Evolutionary conservation across 352 stramenopile genomes (phyloP), one percentile per base, ranked within the genome.

Genomic region (Sclerospora graminicola): DNA sequence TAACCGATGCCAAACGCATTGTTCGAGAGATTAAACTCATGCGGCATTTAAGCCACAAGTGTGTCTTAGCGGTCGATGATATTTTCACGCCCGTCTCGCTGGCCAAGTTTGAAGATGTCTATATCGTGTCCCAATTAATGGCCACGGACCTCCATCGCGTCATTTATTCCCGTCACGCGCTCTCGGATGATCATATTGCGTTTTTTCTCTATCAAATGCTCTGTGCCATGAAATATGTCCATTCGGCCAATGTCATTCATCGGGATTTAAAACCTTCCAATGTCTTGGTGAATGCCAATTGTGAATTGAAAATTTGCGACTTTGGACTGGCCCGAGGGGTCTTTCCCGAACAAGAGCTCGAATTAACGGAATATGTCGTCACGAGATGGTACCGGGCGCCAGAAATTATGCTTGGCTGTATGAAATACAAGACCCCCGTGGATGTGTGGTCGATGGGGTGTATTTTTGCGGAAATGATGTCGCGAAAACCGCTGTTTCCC

Each of bases 381-480:
- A 96, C 85, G 29, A 68, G 87, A 19, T 96, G 87, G 87, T 96
- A 96, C 48, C 71, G 87, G 26, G 80, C 89, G 8, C 90, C 90
- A 0, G 90, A 97, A 49, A 57, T 97, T 32, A 50, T 97, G 51
- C 67, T 96, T 31, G 93, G 83, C 20, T 92, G 21, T 6, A 26
- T 82, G 37, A 89, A 89, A 32, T 92, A 92, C 53, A 76, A 92
- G 55, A 89, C 89, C 38, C 81, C 87, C 41, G 84, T 92, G 51
- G 81, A 92, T 24, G 69, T 92, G 41, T 92, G 81, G 81, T 78
- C 81, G 8, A 90, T 92, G 46, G 81, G 81, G 14, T 92, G 81
- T 43, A 92, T 92, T 56, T 44, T 92, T 9, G 81, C 81, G 10
- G 81, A 92, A 51, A 92, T 92, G 78, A 60, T 92, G 4, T 78